phyloP scores from a whole-genome alignment of 2,329 filamentous ascomycete genomes.

The Chalaropsis thielavioides region DNA sequence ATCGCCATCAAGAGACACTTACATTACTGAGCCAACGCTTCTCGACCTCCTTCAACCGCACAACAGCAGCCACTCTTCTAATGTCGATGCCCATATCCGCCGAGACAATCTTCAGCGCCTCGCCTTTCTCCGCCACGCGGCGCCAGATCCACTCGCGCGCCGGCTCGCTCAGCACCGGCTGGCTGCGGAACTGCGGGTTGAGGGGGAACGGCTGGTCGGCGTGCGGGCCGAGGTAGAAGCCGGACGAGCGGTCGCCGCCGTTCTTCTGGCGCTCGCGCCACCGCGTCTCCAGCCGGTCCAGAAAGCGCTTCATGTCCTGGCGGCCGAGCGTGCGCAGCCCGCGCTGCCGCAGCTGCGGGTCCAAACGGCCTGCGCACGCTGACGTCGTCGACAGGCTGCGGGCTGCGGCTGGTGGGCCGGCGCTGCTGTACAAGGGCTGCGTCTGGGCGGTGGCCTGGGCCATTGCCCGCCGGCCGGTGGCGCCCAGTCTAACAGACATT shows the following conservation, averaged over 20 bases:
- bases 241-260: conserved; percentile 21
- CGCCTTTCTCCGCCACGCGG: conserved; percentile 48
- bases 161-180: conserved; percentile 58
- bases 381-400: conserved; percentile 5
- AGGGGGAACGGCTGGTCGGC: conserved; percentile 52
- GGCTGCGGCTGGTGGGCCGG: neutral
- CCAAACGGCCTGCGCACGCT: conserved; percentile 10
- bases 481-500: neutral
- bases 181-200: conserved; percentile 56
- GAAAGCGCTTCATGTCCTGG: conserved; percentile 16
- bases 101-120: conserved; percentile 62
- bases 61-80: conserved; percentile 69
- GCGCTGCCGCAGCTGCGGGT: conserved; percentile 11
- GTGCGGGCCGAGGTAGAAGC: conserved; percentile 27
- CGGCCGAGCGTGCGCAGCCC: conserved; percentile 15
- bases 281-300: conserved; percentile 17
- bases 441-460: neutral
- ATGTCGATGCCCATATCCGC: conserved; percentile 67
- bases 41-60: conserved; percentile 74
- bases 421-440: neutral
- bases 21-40: conserved; percentile 64
- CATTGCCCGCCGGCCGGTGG: neutral
- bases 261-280: conserved; percentile 18
- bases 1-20: conserved; percentile 33
- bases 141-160: conserved; percentile 60